phyloP scores from a whole-genome alignment of 805 yeast genomes.

The Candida rishiriensis region DNA sequence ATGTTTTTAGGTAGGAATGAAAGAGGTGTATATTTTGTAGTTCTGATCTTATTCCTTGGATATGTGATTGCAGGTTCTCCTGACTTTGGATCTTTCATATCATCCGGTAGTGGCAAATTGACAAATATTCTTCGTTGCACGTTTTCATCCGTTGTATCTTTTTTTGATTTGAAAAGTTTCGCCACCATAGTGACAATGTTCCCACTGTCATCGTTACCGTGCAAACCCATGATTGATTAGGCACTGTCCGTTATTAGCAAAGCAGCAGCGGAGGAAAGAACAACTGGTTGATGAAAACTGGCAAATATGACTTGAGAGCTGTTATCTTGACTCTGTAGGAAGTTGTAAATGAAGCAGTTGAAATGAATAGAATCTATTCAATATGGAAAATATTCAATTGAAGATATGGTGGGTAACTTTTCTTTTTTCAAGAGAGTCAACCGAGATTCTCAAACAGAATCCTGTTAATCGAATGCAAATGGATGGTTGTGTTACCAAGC shows the following conservation, averaged over 20 bases:
- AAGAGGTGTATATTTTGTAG: slow-evolving; percentile 59
- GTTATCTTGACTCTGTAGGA: no score
- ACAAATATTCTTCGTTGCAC: slow-evolving; percentile 45
- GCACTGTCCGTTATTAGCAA: no score
- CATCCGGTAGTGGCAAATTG: slow-evolving; percentile 57
- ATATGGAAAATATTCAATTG: no score
- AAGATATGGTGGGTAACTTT: no score
- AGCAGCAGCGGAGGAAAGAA: no score
- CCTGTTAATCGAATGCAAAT: no score
- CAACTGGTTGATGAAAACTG: neutral
- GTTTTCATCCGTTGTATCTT: neutral
- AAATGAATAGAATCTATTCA: no score
- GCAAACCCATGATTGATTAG: neutral
- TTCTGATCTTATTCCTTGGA: slow-evolving; percentile 55
- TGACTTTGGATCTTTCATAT: slow-evolving; percentile 49
- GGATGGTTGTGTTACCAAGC: no score
- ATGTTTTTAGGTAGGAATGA: slow-evolving; percentile 55
- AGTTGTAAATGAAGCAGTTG: no score
- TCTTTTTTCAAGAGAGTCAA: no score
- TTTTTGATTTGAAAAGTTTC: slow-evolving; percentile 1
- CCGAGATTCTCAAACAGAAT: no score
- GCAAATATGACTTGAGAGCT: no score
- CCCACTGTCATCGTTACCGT: slow-evolving; percentile 1
- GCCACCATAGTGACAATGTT: slow-evolving; percentile 5
- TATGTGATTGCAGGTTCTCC: slow-evolving; percentile 39